Conservation (phyloP, 2,329 filamentous ascomycete species). For the Fusarium bulbicola region DNA sequence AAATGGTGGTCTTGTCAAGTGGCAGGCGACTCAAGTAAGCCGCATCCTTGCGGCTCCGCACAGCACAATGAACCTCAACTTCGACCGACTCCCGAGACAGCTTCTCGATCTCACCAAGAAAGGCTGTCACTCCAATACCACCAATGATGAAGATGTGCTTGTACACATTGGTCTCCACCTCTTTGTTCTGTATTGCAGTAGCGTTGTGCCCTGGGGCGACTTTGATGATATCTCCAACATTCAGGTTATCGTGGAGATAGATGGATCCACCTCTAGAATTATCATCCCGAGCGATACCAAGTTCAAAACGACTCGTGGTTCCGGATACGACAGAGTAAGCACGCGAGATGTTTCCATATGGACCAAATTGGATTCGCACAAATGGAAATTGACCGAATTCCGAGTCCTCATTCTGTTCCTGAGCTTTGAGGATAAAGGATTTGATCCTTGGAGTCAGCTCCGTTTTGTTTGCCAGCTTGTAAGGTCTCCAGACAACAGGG, state of each 20-base stretch:
- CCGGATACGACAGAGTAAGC: conserved; percentile 24
- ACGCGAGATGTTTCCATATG: neutral
- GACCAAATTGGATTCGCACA: conserved; percentile 14
- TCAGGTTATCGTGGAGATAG: conserved; percentile 5
- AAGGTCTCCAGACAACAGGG: conserved; percentile 13
- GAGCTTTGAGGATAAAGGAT: conserved; percentile 8
- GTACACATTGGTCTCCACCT: too few relatives aligned
- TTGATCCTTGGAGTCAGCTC: conserved; percentile 5
- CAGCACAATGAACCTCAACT: conserved; percentile 17
- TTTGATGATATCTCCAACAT: conserved; percentile 8
- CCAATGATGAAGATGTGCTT: conserved; percentile 21
- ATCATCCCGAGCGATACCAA: conserved; percentile 9
- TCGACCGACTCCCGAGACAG: neutral
- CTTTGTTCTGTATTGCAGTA: rapidly evolving
- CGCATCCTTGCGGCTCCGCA: conserved; percentile 5
- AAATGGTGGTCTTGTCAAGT: neutral
- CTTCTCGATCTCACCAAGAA: neutral
- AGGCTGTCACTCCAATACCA: conserved; percentile 19
- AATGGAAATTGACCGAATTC: conserved; percentile 4
- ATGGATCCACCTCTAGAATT: conserved; percentile 19
- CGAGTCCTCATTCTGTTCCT: neutral
- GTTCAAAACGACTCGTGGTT: neutral
- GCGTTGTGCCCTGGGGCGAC: neutral
- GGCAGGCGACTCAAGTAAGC: conserved; percentile 13
- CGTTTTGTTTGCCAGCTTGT: conserved; percentile 10